These are phyloP conservation scores for Cadophora gregata DNA, from an alignment of 2,329 filamentous ascomycete species.

Conservation along the genomic window DNA sequence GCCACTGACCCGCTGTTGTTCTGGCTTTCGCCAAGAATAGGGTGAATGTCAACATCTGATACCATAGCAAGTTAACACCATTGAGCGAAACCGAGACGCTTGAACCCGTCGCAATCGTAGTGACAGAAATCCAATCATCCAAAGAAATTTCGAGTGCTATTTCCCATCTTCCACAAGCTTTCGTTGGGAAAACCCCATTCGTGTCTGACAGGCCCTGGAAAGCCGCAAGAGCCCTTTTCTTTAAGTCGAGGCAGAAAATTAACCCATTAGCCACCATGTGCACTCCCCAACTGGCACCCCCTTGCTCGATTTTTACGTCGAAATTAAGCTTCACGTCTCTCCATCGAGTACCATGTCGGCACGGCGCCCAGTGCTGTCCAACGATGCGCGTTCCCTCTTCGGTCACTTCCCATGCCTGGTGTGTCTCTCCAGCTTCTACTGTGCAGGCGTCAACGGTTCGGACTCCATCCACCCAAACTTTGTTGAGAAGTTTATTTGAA, in stretches of 20 bases:
- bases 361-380: slow-evolving; percentile 38
- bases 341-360: slow-evolving; percentile 35
- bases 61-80: slow-evolving; percentile 18
- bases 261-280: slow-evolving; percentile 39
- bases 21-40: slow-evolving; percentile 32
- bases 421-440: slow-evolving; percentile 33
- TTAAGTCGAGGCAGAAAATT: slow-evolving; percentile 16
- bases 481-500: slow-evolving; percentile 34
- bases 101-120: slow-evolving; percentile 20
- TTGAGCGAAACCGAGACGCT: slow-evolving; percentile 25
- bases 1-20: slow-evolving; percentile 37
- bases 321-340: slow-evolving; percentile 30
- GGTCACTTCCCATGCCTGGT: slow-evolving; percentile 35
- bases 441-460: slow-evolving; percentile 36
- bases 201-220: slow-evolving; percentile 34
- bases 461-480: slow-evolving; percentile 36
- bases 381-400: slow-evolving; percentile 31
- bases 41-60: slow-evolving; percentile 28
- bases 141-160: slow-evolving; percentile 19
- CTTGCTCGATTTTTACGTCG: slow-evolving; percentile 32
- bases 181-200: slow-evolving; percentile 34
- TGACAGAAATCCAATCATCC: slow-evolving; percentile 27
- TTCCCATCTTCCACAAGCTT: slow-evolving; percentile 27
- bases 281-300: slow-evolving; percentile 36
- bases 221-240: slow-evolving; percentile 26